A percentile compares a stretch with the other conserved stretches of the same genome.
Evolutionary conservation across 2,329 filamentous ascomycete species (phyloP).

Genomic region (Corynespora cassiicola): DNA sequence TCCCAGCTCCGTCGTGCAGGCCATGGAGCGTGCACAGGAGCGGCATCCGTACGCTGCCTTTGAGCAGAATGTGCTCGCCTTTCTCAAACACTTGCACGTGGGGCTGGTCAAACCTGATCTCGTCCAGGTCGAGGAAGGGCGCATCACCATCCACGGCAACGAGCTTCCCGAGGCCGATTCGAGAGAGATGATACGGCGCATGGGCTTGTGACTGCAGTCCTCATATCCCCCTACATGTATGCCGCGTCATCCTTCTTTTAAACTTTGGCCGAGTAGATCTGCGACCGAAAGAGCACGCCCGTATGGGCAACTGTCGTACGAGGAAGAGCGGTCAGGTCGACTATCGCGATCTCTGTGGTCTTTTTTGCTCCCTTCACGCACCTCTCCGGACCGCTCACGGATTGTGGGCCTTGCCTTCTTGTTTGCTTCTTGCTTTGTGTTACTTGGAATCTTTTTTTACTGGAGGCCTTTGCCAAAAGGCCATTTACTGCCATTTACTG

Average conservation of each 20-base stretch:
- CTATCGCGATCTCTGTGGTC: too few relatives aligned
- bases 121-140: conserved; percentile 58
- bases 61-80: conserved; percentile 47
- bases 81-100: conserved; percentile 52
- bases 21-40: conserved; percentile 32
- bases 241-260: too few relatives aligned
- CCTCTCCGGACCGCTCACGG: too few relatives aligned
- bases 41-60: conserved; percentile 47
- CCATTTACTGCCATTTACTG: neutral
- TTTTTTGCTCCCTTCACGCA: too few relatives aligned
- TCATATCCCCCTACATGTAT: neutral
- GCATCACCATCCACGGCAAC: conserved; percentile 40
- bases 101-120: conserved; percentile 56
- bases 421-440: too few relatives aligned
- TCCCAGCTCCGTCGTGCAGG: conserved; percentile 25
- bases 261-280: too few relatives aligned
- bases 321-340: too few relatives aligned
- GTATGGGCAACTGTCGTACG: too few relatives aligned
- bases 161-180: conserved; percentile 39
- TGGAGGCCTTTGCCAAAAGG: neutral
- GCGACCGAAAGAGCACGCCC: too few relatives aligned
- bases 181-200: conserved; percentile 38
- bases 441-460: neutral
- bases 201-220: conserved; percentile 28
- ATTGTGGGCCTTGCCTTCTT: too few relatives aligned